A percentile compares a stretch with the other conserved stretches of the same genome.
These are phyloP conservation scores for Solanum chacoense DNA, from an alignment of 305 asterid genomes.

Conservation along the genomic window DNA sequence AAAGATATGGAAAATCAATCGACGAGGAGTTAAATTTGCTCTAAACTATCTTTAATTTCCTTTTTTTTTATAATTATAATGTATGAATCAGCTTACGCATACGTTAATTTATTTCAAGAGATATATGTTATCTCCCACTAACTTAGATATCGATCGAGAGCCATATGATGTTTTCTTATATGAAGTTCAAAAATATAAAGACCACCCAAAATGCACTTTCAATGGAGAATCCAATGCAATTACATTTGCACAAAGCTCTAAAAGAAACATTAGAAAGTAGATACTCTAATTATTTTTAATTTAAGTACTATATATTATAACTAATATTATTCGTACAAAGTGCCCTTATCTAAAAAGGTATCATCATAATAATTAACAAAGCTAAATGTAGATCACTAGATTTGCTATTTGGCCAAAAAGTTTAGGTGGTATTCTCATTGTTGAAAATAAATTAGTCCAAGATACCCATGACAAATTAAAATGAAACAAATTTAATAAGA, in stretches of 20 bases:
- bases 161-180: not conserved
- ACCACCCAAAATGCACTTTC: not conserved
- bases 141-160: not conserved
- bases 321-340: not conserved
- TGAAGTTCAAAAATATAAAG: not conserved
- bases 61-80: not conserved
- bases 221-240: not conserved
- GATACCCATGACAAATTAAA: not conserved
- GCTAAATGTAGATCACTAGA: not conserved
- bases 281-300: not conserved
- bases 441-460: not conserved
- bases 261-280: not conserved
- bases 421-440: not conserved
- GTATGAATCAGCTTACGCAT: not conserved
- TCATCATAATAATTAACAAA: not conserved
- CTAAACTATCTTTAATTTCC: not conserved
- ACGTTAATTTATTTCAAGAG: not conserved
- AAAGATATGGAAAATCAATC: not conserved
- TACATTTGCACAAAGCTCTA: not conserved
- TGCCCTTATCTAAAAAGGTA: not conserved
- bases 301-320: not conserved
- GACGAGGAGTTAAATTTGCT: not conserved
- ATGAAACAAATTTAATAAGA: not conserved
- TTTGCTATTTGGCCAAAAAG: not conserved
- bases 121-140: not conserved